Conservation (phyloP, 1,139 yeast species). For the Ashbya aceris region DNA sequence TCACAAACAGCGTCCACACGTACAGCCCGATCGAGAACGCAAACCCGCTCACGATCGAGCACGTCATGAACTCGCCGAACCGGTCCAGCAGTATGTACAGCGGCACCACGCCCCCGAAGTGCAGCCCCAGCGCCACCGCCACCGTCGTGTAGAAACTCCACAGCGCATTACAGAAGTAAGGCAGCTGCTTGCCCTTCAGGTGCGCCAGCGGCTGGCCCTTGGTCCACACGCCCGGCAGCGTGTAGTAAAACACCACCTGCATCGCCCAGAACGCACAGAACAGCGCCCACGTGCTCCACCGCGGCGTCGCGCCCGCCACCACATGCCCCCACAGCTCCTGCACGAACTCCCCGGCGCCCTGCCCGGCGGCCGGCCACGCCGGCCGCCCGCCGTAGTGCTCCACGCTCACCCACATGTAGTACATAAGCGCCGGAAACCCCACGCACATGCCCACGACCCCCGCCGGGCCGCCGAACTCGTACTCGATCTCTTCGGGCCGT, state of each 20-base stretch:
- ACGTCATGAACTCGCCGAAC: conserved; percentile 88
- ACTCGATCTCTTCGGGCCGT: conserved; percentile 42
- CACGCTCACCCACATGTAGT: conserved; percentile 92
- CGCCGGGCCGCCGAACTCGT: conserved; percentile 90
- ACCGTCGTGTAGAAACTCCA: conserved; percentile 70
- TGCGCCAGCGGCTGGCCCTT: conserved; percentile 89
- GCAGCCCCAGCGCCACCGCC: conserved; percentile 48
- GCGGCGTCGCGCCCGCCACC: conserved; percentile 58
- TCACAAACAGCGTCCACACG: conserved; percentile 51
- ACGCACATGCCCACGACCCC: conserved; percentile 91
- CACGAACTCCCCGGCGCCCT: conserved; percentile 50
- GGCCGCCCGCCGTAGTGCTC: conserved; percentile 65
- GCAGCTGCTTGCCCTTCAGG: conserved; percentile 66
- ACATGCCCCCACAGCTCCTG: conserved; percentile 34
- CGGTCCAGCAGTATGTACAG: conserved; percentile 65
- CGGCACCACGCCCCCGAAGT: conserved; percentile 64
- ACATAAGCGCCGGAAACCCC: conserved; percentile 90
- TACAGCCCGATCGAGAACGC: conserved; percentile 54
- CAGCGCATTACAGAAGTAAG: conserved; percentile 89
- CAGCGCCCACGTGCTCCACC: conserved; percentile 53
- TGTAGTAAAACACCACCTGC: conserved; percentile 69
- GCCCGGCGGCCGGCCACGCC: conserved; percentile 57
- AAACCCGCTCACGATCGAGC: conserved; percentile 74
- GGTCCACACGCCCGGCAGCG: conserved; percentile 92
- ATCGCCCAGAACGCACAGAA: conserved; percentile 62